A percentile compares a stretch with the other conserved stretches of the same genome.
phyloP scores from a whole-genome alignment of 2,329 filamentous ascomycete species.

The Achaetomium macrosporum region DNA sequence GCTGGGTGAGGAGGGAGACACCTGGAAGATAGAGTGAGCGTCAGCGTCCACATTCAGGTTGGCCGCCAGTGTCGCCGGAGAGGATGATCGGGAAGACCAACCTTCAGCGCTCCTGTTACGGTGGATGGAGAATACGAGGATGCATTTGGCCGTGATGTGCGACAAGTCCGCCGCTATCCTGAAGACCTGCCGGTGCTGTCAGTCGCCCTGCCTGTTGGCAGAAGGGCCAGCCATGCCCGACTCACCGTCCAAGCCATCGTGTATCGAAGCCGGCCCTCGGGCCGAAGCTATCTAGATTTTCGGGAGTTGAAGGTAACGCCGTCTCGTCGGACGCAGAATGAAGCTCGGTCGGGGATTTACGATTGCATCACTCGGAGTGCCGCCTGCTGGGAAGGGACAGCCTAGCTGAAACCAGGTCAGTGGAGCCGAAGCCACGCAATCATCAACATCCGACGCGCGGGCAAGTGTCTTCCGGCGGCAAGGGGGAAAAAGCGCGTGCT shows the following conservation, averaged over 20 bases:
- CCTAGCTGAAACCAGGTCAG: neutral
- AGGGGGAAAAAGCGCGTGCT: neutral
- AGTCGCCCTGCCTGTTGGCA: conserved; percentile 23
- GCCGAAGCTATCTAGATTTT: neutral
- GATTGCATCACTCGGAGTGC: conserved; percentile 11
- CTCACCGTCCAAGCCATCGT: conserved; percentile 23
- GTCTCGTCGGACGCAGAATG: neutral
- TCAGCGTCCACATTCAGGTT: conserved; percentile 16
- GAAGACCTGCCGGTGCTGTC: conserved; percentile 48
- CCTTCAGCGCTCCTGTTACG: conserved; percentile 81
- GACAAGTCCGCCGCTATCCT: conserved; percentile 78
- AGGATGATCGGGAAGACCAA: conserved; percentile 24
- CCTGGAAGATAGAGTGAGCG: conserved; percentile 41
- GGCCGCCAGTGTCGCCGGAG: neutral
- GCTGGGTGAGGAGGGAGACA: conserved; percentile 85
- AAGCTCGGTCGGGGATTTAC: neutral
- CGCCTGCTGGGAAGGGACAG: neutral
- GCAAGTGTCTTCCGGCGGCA: neutral
- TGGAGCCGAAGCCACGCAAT: neutral
- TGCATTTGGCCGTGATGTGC: conserved; percentile 80
- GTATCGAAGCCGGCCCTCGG: neutral
- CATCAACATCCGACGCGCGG: neutral
- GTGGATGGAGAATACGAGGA: conserved; percentile 87
- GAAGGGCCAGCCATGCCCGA: neutral
- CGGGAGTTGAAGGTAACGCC: neutral